A percentile compares a stretch with the other conserved stretches of the same genome.
phyloP scores from a whole-genome alignment of 2,329 filamentous ascomycete species.

The Trichophyton mentagrophytes region DNA sequence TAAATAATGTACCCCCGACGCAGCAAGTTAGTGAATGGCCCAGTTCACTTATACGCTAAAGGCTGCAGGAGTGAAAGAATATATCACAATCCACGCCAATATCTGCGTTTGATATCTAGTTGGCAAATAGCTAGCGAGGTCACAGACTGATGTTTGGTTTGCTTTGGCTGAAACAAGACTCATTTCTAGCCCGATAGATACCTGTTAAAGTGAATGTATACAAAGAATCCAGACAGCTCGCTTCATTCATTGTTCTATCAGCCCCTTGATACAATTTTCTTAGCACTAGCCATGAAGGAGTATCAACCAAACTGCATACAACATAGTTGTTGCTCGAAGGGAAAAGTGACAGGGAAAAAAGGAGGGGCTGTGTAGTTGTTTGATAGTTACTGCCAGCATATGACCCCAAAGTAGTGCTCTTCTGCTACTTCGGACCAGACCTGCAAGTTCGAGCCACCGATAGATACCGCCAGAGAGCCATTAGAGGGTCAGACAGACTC shows the following conservation, averaged over 20 bases:
- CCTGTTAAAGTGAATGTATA: background rate
- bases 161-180: background rate
- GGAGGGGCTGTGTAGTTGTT: background rate
- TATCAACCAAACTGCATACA: background rate
- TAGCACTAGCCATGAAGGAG: background rate
- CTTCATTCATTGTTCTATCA: background rate
- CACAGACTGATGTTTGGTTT: background rate
- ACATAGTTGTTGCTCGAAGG: background rate
- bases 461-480: background rate
- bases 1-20: too few relatives aligned
- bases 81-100: background rate
- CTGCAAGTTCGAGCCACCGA: background rate
- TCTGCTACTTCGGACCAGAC: background rate
- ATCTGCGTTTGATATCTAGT: background rate
- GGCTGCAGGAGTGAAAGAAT: background rate
- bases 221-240: background rate
- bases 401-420: background rate
- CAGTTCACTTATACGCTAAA: background rate
- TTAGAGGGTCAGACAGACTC: background rate
- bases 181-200: background rate
- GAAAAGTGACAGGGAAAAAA: background rate
- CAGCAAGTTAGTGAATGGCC: background rate
- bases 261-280: background rate
- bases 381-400: background rate
- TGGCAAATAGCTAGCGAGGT: background rate